phyloP scores from a whole-genome alignment of 441 rosid genomes.

The Arabidopsis lyrata region DNA sequence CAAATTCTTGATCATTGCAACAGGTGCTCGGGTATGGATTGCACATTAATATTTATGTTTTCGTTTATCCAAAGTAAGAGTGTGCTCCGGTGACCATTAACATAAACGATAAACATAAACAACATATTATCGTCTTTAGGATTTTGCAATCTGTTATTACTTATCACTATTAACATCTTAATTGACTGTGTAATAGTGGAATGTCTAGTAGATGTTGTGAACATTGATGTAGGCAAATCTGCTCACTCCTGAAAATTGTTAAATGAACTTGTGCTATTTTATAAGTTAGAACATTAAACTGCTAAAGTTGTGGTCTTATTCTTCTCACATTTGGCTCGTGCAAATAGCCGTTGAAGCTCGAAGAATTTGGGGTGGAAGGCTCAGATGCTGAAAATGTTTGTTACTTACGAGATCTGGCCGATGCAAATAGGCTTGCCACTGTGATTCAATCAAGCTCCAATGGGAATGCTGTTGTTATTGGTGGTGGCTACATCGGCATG shows the following conservation, averaged over 20 bases:
- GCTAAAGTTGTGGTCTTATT: conserved; percentile 20
- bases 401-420: conserved; percentile 82
- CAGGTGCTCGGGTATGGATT: conserved; percentile 96
- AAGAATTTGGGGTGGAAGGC: conserved; percentile 91
- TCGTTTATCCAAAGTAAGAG: conserved; percentile 1
- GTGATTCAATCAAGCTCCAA: conserved; percentile 68
- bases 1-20: conserved; percentile 86
- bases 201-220: conserved; percentile 8
- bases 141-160: background rate
- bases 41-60: conserved; percentile 28
- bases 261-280: background rate
- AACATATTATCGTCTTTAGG: background rate
- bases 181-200: background rate
- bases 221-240: background rate
- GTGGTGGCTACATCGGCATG: conserved; percentile 99
- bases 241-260: conserved; percentile 6
- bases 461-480: conserved; percentile 92
- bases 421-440: conserved; percentile 81
- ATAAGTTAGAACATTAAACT: background rate
- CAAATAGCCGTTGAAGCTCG: conserved; percentile 86
- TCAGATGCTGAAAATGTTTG: conserved; percentile 93
- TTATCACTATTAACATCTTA: background rate
- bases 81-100: background rate
- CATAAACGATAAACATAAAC: background rate
- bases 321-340: conserved; percentile 27